Evolutionary conservation across 1,284 basidiomycete genomes (phyloP).

Genomic region (Earliella scabrosa): DNA sequence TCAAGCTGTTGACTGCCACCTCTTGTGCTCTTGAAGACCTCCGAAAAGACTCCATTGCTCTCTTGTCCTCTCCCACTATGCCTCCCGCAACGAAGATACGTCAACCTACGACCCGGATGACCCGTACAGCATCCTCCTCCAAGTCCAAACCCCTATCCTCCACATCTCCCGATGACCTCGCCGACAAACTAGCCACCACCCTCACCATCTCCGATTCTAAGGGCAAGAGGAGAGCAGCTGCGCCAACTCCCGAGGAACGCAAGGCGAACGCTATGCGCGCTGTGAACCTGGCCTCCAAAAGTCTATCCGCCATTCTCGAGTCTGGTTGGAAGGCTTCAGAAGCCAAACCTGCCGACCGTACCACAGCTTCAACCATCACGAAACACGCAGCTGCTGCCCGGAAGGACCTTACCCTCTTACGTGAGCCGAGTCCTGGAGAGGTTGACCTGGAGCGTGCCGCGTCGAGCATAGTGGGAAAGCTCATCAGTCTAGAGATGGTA

Average conservation of each 20-base stretch:
- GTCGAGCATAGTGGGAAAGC: conserved; percentile 63
- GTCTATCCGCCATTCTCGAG: conserved; percentile 53
- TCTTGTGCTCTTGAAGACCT: not conserved
- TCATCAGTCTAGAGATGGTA: conserved; percentile 70
- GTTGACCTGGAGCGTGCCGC: conserved; percentile 78
- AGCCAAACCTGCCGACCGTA: conserved; percentile 30
- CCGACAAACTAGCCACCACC: conserved; percentile 28
- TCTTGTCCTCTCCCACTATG: conserved; percentile 3
- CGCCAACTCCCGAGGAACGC: conserved; percentile 26
- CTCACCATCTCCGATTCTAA: conserved; percentile 27
- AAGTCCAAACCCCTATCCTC: conserved; percentile 12
- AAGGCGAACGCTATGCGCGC: conserved; percentile 53
- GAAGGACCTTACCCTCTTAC: conserved; percentile 48
- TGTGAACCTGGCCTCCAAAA: conserved; percentile 65
- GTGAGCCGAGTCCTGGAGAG: conserved; percentile 48
- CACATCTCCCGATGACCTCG: conserved; percentile 27
- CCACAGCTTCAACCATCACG: conserved; percentile 37
- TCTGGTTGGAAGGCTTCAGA: conserved; percentile 57
- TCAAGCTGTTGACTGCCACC: not conserved
- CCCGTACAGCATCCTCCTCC: conserved; percentile 4
- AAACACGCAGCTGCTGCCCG: conserved; percentile 33
- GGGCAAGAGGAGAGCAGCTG: conserved; percentile 19
- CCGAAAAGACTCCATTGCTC: not conserved
- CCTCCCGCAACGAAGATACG: conserved; percentile 12
- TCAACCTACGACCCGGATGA: conserved; percentile 1